Percentiles rank a stretch among this genome's conserved stretches.
phyloP scores from a whole-genome alignment of 75 land plant genomes.

The Pinus tabuliformis region DNA sequence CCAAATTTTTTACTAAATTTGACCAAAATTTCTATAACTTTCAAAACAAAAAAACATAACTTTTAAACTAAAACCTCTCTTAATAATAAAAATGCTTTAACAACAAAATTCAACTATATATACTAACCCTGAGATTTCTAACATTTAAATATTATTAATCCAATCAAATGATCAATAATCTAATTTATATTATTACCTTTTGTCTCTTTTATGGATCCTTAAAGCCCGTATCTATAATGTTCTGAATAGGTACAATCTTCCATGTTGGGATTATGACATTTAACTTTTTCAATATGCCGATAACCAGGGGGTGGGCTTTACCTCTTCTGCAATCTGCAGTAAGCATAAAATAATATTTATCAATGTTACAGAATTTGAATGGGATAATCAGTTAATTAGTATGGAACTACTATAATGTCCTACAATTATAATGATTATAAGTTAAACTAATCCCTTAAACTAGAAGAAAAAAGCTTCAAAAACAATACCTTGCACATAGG shows the following conservation, averaged over 20 bases:
- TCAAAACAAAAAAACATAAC: no score
- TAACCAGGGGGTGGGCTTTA: slow-evolving; percentile 62
- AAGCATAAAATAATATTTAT: background rate
- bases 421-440: background rate
- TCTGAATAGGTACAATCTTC: slow-evolving; percentile 56
- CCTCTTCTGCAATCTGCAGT: slow-evolving; percentile 58
- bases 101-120: no score
- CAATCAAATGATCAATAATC: background rate
- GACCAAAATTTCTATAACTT: no score
- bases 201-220: slow-evolving; percentile 34
- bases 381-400: no score
- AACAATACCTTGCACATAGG: slow-evolving; percentile 33
- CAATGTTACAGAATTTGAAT: no score
- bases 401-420: no score
- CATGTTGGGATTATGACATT: slow-evolving; percentile 48
- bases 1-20: no score
- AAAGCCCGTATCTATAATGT: slow-evolving; percentile 30
- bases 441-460: background rate
- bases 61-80: no score
- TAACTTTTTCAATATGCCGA: slow-evolving; percentile 23
- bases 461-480: background rate
- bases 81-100: no score
- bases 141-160: no score
- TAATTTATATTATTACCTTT: slow-evolving; percentile 29
- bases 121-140: no score